phyloP scores from a whole-genome alignment of 1,284 basidiomycete genomes.

The Heterobasidion parviporum region DNA sequence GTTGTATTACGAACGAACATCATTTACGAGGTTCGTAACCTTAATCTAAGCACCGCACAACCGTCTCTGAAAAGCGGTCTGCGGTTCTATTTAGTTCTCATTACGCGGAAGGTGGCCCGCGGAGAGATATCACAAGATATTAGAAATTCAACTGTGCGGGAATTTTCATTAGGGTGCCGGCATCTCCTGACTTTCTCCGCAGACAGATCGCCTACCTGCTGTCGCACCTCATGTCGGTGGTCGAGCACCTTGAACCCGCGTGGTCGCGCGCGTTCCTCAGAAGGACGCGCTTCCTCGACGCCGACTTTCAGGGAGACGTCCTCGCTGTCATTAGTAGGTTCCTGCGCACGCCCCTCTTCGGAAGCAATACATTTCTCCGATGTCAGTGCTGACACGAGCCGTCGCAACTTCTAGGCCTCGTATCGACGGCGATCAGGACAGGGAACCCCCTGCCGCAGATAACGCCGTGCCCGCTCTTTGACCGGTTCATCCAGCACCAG shows the following conservation, averaged over 20 bases:
- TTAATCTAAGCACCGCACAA: not conserved
- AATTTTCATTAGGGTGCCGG: conserved; percentile 4
- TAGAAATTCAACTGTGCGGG: conserved; percentile 55
- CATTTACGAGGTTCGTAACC: conserved; percentile 47
- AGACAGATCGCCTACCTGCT: conserved; percentile 57
- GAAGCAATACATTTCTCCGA: not conserved
- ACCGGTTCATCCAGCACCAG: conserved; percentile 59
- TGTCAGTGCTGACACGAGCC: not conserved
- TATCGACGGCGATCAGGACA: conserved; percentile 66
- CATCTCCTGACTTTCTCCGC: conserved; percentile 1
- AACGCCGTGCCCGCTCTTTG: conserved; percentile 75
- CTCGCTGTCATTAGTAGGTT: conserved; percentile 68
- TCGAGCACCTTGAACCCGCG: conserved; percentile 56
- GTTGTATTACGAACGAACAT: conserved; percentile 48
- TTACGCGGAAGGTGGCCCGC: conserved; percentile 63
- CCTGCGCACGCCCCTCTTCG: not conserved
- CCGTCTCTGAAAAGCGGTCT: not conserved
- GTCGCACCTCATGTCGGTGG: conserved; percentile 55
- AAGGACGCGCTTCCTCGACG: conserved; percentile 70
- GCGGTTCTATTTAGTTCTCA: conserved; percentile 40
- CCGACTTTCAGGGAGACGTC: conserved; percentile 78
- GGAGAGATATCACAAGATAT: conserved; percentile 54
- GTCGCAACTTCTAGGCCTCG: conserved; percentile 37
- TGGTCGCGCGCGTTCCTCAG: conserved; percentile 75
- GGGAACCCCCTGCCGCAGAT: conserved; percentile 79